phyloP scores from a whole-genome alignment of 768 basidiomycete species.

The Krasilnikovozyma curviuscula region DNA sequence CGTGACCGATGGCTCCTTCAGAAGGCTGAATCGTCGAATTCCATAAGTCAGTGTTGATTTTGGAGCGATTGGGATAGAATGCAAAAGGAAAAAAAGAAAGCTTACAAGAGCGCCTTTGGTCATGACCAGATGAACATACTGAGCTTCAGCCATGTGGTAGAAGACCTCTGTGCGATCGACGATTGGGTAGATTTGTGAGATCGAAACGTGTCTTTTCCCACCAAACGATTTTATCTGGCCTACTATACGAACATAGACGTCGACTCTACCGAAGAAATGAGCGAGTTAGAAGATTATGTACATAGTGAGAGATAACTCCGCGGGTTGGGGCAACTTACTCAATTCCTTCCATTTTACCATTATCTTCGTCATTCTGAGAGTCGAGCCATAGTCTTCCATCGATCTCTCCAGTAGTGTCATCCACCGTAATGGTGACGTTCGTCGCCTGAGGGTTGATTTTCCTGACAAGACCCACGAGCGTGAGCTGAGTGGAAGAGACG shows the following conservation, averaged over 20 bases:
- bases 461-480: conserved; percentile 53
- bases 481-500: conserved; percentile 33
- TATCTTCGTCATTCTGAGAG: conserved; percentile 38
- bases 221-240: conserved; percentile 67
- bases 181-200: conserved; percentile 48
- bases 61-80: not conserved
- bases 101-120: conserved; percentile 36
- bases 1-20: too few species aligned
- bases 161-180: conserved; percentile 56
- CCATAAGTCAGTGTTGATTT: not conserved
- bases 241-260: conserved; percentile 58
- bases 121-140: conserved; percentile 56
- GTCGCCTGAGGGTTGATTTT: conserved; percentile 53
- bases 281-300: not conserved
- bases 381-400: conserved; percentile 42
- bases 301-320: conserved; percentile 14
- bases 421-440: conserved; percentile 56
- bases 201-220: conserved; percentile 62
- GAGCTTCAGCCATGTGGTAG: conserved; percentile 60
- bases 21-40: too few species aligned
- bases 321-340: not conserved
- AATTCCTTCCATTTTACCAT: conserved; percentile 17
- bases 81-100: not conserved
- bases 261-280: conserved; percentile 36
- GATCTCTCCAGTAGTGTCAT: conserved; percentile 66